Percentiles rank a stretch among this genome's conserved stretches.
These are phyloP conservation scores for Arctium minus DNA, from an alignment of 129 eudicot species.

Conservation along the genomic window DNA sequence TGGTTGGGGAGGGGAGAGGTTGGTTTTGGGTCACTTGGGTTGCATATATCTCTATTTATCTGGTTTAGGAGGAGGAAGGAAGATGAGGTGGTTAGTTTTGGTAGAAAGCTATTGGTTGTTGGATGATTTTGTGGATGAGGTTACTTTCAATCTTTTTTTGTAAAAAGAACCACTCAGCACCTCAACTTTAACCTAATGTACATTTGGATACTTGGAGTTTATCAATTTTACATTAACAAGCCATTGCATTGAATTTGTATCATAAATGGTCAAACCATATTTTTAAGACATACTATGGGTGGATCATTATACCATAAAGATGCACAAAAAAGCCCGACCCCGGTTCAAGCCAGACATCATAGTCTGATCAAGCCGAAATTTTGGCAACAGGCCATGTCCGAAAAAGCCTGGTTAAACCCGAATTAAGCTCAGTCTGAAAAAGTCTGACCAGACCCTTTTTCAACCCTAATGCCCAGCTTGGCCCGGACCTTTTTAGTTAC, in stretches of 20 bases:
- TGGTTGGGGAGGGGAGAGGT: background rate
- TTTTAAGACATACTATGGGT: background rate
- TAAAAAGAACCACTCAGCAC: background rate
- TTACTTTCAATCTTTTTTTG: conserved; percentile 18
- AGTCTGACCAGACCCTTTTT: background rate
- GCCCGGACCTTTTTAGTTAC: too few species aligned
- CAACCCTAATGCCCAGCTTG: too few species aligned
- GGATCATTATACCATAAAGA: background rate
- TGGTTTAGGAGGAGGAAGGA: background rate
- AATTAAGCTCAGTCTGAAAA: background rate
- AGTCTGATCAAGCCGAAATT: background rate
- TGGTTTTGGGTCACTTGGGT: background rate
- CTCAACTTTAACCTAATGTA: background rate
- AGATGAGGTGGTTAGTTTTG: conserved; percentile 14
- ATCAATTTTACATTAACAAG: conserved; percentile 1
- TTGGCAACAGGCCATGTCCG: background rate
- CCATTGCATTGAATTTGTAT: background rate
- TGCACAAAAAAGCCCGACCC: background rate
- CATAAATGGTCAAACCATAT: background rate
- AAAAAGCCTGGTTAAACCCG: too few species aligned
- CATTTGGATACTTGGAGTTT: conserved; percentile 5
- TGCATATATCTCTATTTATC: background rate
- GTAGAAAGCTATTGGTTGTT: conserved; percentile 29
- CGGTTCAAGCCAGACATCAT: background rate
- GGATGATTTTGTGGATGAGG: conserved; percentile 40